Evolutionary conservation across 495 filamentous ascomycete species (phyloP).

Genomic region (Rostrohypoxylon terebratum): DNA sequence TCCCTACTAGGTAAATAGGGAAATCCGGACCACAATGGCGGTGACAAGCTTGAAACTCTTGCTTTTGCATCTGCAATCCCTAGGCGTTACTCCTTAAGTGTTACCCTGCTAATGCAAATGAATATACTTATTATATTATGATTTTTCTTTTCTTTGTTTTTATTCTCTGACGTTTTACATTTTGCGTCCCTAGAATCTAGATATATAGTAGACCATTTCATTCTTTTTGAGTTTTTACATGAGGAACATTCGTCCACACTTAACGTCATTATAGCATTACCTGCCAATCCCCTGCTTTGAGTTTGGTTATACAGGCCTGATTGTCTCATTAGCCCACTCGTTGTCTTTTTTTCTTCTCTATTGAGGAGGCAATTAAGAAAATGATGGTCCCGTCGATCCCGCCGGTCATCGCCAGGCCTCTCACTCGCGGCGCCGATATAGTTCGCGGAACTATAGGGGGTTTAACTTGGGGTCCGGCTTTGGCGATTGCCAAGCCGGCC

Average conservation of each 20-base stretch:
- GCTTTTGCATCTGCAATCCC: slow-evolving; percentile 17
- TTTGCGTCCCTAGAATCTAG: not conserved
- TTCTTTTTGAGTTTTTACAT: not conserved
- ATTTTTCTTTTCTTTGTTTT: slow-evolving; percentile 4
- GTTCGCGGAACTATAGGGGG: slow-evolving; percentile 53
- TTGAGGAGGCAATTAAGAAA: not conserved
- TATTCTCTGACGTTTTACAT: not conserved
- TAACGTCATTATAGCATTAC: not conserved
- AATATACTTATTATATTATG: not conserved
- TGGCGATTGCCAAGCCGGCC: slow-evolving; percentile 53
- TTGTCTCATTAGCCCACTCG: not conserved
- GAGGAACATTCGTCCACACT: not conserved
- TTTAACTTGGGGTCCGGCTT: slow-evolving; percentile 54
- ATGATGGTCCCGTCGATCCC: slow-evolving; percentile 44
- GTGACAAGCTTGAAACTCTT: slow-evolving; percentile 34
- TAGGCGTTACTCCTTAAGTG: not conserved
- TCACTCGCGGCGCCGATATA: slow-evolving; percentile 48
- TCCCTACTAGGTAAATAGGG: slow-evolving; percentile 12
- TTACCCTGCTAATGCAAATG: slow-evolving; percentile 3
- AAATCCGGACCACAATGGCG: slow-evolving; percentile 15
- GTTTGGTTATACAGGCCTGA: not conserved
- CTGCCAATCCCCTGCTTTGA: not conserved
- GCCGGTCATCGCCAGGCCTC: slow-evolving; percentile 38
- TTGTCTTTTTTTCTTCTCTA: not conserved
- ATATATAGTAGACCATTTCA: not conserved